Conservation (phyloP, 345 rosid genomes). For the Syzygium jambos region DNA sequence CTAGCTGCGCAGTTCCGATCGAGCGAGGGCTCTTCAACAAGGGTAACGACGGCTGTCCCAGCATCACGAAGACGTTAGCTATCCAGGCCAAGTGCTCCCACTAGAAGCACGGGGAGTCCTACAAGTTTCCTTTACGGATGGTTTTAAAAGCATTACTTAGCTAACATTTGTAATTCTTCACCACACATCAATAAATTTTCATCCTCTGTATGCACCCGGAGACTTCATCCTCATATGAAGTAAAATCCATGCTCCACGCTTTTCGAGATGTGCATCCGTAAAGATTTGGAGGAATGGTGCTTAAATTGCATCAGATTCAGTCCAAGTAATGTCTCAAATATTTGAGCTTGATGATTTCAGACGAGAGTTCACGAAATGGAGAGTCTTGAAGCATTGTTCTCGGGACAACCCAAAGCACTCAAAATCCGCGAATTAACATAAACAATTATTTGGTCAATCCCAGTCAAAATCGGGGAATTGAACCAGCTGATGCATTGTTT, state of each 20-base stretch:
- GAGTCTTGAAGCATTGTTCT: too few species aligned
- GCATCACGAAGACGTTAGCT: constrained; percentile 40
- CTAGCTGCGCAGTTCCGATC: constrained; percentile 39
- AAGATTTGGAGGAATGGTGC: neutral
- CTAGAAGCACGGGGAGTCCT: neutral
- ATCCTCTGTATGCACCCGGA: neutral
- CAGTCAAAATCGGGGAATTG: neutral
- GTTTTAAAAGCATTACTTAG: neutral
- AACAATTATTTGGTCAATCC: neutral
- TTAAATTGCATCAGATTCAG: neutral
- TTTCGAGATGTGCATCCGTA: neutral
- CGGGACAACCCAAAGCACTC: neutral
- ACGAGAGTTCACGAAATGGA: neutral
- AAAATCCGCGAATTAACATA: neutral
- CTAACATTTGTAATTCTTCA: neutral
- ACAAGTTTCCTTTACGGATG: neutral
- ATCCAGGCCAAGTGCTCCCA: constrained; percentile 59
- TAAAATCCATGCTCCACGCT: neutral
- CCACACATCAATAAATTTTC: neutral
- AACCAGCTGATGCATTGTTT: neutral
- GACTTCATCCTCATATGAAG: neutral
- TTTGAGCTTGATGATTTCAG: neutral
- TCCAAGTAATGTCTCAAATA: neutral
- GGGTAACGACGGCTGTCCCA: constrained; percentile 31
- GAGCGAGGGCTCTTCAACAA: constrained; percentile 26